These are phyloP conservation scores for Ilyonectria destructans DNA, from an alignment of 2,329 filamentous ascomycete species.

Conservation along the genomic window DNA sequence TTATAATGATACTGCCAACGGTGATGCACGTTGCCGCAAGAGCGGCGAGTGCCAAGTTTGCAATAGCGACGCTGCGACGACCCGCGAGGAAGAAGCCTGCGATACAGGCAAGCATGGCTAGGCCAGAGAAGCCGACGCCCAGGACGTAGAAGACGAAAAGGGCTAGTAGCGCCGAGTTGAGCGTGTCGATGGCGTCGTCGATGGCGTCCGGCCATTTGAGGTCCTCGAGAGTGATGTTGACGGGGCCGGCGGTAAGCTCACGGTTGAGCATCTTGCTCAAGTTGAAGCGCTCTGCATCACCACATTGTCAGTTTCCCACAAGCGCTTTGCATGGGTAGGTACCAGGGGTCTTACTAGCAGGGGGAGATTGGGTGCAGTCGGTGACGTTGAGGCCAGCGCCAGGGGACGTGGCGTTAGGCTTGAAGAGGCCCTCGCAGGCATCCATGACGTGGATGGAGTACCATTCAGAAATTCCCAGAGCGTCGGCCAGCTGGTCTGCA, in stretches of 20 bases:
- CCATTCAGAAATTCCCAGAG: slow-evolving; percentile 67
- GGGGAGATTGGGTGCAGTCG: slow-evolving; percentile 60
- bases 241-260: slow-evolving; percentile 62
- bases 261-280: slow-evolving; percentile 64
- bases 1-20: slow-evolving; percentile 62
- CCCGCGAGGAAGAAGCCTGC: slow-evolving; percentile 55
- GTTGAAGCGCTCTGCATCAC: slow-evolving; percentile 59
- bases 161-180: slow-evolving; percentile 66
- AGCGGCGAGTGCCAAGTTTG: slow-evolving; percentile 57
- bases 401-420: slow-evolving; percentile 59
- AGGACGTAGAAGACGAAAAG: slow-evolving; percentile 67
- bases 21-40: slow-evolving; percentile 58
- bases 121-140: slow-evolving; percentile 59
- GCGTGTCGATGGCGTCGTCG: slow-evolving; percentile 63
- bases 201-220: slow-evolving; percentile 64
- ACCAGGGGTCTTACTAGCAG: slow-evolving; percentile 55
- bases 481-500: slow-evolving; percentile 58
- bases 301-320: slow-evolving; percentile 17
- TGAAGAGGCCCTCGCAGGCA: slow-evolving; percentile 63
- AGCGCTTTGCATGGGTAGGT: neutral
- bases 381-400: slow-evolving; percentile 60
- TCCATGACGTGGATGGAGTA: slow-evolving; percentile 68
- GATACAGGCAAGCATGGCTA: slow-evolving; percentile 60
- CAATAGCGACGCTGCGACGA: slow-evolving; percentile 46
- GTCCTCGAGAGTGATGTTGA: slow-evolving; percentile 62